Evolutionary conservation across 139 green algal genomes (phyloP).

Genomic region (Micromonas commoda): DNA sequence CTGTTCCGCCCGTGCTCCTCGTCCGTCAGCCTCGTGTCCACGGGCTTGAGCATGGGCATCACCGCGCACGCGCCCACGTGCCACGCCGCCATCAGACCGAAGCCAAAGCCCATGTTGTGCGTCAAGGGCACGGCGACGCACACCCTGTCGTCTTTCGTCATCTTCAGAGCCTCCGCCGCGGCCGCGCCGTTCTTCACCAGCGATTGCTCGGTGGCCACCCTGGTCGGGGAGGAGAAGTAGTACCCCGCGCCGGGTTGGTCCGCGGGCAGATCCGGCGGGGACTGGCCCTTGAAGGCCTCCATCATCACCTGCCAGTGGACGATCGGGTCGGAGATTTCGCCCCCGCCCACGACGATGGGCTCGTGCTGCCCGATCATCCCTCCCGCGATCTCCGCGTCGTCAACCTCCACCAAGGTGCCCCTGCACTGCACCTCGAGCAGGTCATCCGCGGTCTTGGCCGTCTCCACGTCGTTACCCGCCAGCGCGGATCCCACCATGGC

Average conservation of each 20-base stretch:
- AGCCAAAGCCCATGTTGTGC: constrained; percentile 23
- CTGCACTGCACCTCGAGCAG: neutral
- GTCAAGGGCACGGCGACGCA: constrained; percentile 15
- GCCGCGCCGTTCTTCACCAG: neutral
- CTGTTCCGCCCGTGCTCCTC: no score
- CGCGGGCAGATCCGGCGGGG: no score
- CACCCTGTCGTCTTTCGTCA: neutral
- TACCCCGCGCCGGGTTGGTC: neutral
- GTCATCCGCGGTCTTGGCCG: neutral
- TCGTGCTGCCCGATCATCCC: constrained; percentile 16
- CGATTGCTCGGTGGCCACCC: neutral
- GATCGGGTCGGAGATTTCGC: neutral
- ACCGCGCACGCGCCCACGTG: neutral
- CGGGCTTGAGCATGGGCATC: neutral
- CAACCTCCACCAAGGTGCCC: neutral
- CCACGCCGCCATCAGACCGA: constrained; percentile 10
- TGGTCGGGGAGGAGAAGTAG: neutral
- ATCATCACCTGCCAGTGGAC: constrained; percentile 11
- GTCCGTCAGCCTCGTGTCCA: neutral
- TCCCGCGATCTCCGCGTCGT: neutral
- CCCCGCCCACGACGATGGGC: constrained; percentile 7
- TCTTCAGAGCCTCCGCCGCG: constrained; percentile 1
- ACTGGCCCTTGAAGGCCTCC: neutral
- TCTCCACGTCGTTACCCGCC: neutral
- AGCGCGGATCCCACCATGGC: neutral